A percentile compares a stretch with the other conserved stretches of the same genome.
Conservation (phyloP, 164 flowering plant species). For the Magnolia officinalis region DNA sequence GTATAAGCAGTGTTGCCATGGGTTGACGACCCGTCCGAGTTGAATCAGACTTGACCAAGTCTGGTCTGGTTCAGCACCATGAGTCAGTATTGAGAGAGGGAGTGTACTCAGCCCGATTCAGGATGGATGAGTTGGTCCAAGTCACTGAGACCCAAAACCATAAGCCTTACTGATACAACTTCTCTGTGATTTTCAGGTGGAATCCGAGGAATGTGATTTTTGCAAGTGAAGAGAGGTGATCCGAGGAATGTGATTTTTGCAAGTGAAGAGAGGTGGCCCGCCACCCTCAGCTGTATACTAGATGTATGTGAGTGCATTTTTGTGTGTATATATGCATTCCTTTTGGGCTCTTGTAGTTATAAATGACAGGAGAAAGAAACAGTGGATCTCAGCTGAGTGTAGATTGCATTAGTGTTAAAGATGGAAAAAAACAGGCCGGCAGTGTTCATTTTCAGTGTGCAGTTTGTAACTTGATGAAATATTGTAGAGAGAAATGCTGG, state of each 20-base stretch:
- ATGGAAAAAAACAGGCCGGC: neutral
- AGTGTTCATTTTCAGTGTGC: too few species aligned
- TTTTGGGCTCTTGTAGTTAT: neutral
- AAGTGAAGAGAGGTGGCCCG: neutral
- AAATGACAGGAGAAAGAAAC: neutral
- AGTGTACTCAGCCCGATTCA: too few species aligned
- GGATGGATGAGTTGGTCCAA: too few species aligned
- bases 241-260: neutral
- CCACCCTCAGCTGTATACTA: neutral
- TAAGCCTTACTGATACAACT: neutral
- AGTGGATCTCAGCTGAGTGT: neutral
- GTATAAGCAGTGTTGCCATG: too few species aligned
- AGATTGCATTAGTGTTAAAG: neutral
- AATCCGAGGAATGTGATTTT: slow-evolving; percentile 4
- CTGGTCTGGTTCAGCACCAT: too few species aligned
- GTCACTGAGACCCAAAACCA: too few species aligned
- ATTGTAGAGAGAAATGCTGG: too few species aligned
- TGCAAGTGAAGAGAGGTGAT: slow-evolving; percentile 2
- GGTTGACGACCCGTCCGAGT: too few species aligned
- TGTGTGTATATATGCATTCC: neutral
- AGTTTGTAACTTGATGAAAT: too few species aligned
- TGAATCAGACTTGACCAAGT: too few species aligned
- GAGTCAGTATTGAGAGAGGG: too few species aligned
- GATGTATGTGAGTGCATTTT: neutral
- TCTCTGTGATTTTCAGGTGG: slow-evolving; percentile 4